Percentiles rank a stretch among this genome's conserved stretches.
Evolutionary conservation across 1,284 basidiomycete genomes (phyloP).

Genomic region (Gomphus bonarii): DNA sequence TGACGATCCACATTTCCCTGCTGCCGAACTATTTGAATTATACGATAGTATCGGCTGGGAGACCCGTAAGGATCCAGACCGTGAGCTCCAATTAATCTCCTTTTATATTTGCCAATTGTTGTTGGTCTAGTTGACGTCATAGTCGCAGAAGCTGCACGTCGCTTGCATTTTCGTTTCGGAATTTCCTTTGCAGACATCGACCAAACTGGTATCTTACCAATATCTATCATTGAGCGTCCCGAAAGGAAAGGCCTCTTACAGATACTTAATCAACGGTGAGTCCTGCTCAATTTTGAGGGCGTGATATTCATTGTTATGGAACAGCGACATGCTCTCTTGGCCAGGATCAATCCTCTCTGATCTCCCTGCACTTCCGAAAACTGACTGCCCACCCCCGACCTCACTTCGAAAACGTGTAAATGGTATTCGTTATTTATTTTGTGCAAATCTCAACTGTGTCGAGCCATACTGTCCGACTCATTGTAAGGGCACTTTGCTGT

Average conservation of each 20-base stretch:
- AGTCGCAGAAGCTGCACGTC: constrained; percentile 31
- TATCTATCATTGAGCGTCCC: constrained; percentile 21
- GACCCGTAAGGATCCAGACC: constrained; percentile 32
- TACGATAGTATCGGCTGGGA: constrained; percentile 42
- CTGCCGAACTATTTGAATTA: constrained; percentile 26
- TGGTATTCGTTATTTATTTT: constrained; percentile 34
- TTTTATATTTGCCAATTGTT: background rate
- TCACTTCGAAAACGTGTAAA: constrained; percentile 23
- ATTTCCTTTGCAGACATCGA: constrained; percentile 34
- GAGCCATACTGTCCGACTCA: constrained; percentile 42
- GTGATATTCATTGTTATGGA: background rate
- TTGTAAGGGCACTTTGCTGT: constrained; percentile 24
- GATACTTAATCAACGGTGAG: constrained; percentile 26
- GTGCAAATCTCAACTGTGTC: constrained; percentile 41
- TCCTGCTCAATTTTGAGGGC: background rate
- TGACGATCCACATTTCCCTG: constrained; percentile 42
- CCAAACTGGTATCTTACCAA: constrained; percentile 29
- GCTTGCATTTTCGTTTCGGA: constrained; percentile 25
- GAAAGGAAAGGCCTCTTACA: constrained; percentile 23
- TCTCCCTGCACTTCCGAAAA: constrained; percentile 13
- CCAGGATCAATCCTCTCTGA: constrained; percentile 2
- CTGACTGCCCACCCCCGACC: constrained; percentile 14
- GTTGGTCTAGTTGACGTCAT: constrained; percentile 34
- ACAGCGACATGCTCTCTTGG: constrained; percentile 15
- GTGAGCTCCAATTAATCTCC: constrained; percentile 24